phyloP scores from a whole-genome alignment of 1,284 basidiomycete species.

The Ceratobasidium sp. region DNA sequence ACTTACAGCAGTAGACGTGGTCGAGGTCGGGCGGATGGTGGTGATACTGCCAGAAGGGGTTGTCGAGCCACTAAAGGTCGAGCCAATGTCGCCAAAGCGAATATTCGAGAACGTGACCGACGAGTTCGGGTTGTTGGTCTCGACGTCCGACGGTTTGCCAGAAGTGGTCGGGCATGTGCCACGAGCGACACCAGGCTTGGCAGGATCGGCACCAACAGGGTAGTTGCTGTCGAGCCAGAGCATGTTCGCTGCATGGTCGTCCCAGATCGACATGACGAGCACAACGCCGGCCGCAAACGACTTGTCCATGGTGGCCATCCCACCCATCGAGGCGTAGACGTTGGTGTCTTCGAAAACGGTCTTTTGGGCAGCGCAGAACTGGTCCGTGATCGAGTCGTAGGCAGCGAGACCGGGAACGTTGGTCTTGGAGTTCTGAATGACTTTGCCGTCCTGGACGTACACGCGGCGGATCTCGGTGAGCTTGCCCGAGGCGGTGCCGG shows the following conservation, averaged over 20 bases:
- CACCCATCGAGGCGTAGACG: constrained; percentile 63
- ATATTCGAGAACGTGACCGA: constrained; percentile 57
- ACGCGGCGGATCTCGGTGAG: constrained; percentile 66
- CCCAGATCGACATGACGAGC: constrained; percentile 66
- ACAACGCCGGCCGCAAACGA: constrained; percentile 66
- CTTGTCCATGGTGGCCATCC: constrained; percentile 62
- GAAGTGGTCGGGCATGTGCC: constrained; percentile 66
- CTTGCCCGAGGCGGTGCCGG: constrained; percentile 61
- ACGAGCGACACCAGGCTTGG: constrained; percentile 64
- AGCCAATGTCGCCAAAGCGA: constrained; percentile 66
- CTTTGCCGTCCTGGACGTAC: constrained; percentile 66
- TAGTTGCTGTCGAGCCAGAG: constrained; percentile 70
- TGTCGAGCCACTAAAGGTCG: constrained; percentile 57
- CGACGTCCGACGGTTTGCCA: constrained; percentile 64
- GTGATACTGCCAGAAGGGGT: background rate
- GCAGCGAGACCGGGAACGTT: constrained; percentile 57
- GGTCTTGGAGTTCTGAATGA: constrained; percentile 64
- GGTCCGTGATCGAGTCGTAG: constrained; percentile 55
- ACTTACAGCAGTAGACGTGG: constrained; percentile 6
- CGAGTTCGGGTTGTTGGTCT: constrained; percentile 54
- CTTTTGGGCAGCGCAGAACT: constrained; percentile 62
- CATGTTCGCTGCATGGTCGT: constrained; percentile 63
- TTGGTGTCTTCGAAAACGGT: constrained; percentile 61
- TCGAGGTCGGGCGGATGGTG: constrained; percentile 7
- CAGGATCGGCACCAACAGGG: constrained; percentile 61